Evolutionary conservation across 2,329 filamentous ascomycete genomes (phyloP).

Genomic region (Aspergillus sp.): DNA sequence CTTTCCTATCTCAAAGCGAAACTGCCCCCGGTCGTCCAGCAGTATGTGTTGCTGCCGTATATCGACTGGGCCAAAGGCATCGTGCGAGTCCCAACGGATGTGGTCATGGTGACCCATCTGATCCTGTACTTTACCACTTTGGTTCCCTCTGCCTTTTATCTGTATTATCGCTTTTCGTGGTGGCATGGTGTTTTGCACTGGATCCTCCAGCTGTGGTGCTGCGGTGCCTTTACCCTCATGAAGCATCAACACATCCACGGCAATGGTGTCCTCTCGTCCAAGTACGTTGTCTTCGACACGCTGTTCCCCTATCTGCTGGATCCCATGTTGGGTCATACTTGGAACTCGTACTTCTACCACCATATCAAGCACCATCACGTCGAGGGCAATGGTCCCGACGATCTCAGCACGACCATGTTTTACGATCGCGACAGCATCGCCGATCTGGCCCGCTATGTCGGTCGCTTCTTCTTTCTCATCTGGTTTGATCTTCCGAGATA

Average conservation of each 20-base stretch:
- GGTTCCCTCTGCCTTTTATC: constrained; percentile 61
- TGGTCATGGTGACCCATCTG: constrained; percentile 73
- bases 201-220: constrained; percentile 62
- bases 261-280: constrained; percentile 60
- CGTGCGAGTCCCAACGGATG: constrained; percentile 65
- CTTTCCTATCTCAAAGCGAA: constrained; percentile 37
- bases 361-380: constrained; percentile 84
- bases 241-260: constrained; percentile 83
- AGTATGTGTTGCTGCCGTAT: constrained; percentile 57
- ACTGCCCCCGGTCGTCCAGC: constrained; percentile 37
- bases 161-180: constrained; percentile 64
- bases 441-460: constrained; percentile 68
- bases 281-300: constrained; percentile 54
- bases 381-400: constrained; percentile 72
- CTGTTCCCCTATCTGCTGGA: constrained; percentile 70
- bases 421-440: constrained; percentile 66
- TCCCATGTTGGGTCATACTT: constrained; percentile 75
- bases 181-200: constrained; percentile 63
- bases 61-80: constrained; percentile 50
- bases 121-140: constrained; percentile 66
- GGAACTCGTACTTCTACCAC: constrained; percentile 82
- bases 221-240: constrained; percentile 72
- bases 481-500: constrained; percentile 74
- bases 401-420: constrained; percentile 69
- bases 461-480: constrained; percentile 66